Conservation (phyloP, 1,284 basidiomycete species). For the Athelia psychrophila region DNA sequence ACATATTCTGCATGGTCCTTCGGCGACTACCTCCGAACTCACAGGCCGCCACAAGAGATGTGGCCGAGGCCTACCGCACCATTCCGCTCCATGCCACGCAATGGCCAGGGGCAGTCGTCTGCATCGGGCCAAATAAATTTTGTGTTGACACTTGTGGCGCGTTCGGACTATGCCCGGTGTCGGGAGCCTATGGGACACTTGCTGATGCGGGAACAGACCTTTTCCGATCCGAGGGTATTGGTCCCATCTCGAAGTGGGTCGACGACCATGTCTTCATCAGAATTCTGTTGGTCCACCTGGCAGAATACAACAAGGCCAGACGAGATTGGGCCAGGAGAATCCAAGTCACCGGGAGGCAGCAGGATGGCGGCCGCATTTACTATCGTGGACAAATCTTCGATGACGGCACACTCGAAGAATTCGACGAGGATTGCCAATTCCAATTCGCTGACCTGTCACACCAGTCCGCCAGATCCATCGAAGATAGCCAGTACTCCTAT, state of each 20-base stretch:
- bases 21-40: neutral
- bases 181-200: constrained; percentile 26
- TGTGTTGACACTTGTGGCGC: constrained; percentile 22
- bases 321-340: constrained; percentile 9
- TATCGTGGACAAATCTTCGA: constrained; percentile 19
- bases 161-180: constrained; percentile 29
- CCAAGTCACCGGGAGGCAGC: constrained; percentile 9
- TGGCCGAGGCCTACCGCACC: constrained; percentile 28
- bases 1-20: neutral
- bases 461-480: neutral
- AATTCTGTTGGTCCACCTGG: constrained; percentile 13
- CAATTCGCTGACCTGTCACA: constrained; percentile 18
- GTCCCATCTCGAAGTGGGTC: constrained; percentile 36
- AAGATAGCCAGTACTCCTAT: constrained; percentile 23
- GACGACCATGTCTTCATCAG: constrained; percentile 38
- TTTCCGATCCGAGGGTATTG: constrained; percentile 21
- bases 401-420: constrained; percentile 23
- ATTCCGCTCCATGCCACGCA: constrained; percentile 31
- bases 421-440: constrained; percentile 23
- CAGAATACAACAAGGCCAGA: constrained; percentile 18
- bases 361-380: constrained; percentile 26
- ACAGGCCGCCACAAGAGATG: constrained; percentile 4
- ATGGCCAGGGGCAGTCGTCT: constrained; percentile 29
- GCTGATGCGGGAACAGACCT: constrained; percentile 28
- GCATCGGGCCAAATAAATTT: constrained; percentile 16